Percentiles rank a stretch among this genome's conserved stretches.
These are phyloP conservation scores for Boletus edulis DNA, from an alignment of 768 basidiomycete genomes.

Conservation along the genomic window DNA sequence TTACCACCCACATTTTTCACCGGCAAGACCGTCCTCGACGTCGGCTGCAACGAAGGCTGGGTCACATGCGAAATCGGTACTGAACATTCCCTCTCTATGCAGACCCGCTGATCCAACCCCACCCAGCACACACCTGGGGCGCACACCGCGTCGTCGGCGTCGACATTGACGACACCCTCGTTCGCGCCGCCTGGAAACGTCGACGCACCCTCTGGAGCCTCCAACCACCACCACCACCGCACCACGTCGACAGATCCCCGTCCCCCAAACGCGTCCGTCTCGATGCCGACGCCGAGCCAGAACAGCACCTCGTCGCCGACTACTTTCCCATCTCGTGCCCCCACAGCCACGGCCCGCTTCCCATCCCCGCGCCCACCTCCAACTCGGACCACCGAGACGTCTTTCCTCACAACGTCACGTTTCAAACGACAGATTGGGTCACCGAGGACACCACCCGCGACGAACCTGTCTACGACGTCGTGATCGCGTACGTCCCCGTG, in stretches of 20 bases:
- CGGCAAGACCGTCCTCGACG: slow-evolving; percentile 65
- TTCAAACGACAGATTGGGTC: slow-evolving; percentile 77
- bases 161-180: slow-evolving; percentile 76
- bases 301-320: slow-evolving; percentile 21
- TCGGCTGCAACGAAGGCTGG: slow-evolving; percentile 87
- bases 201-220: slow-evolving; percentile 69
- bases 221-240: slow-evolving; percentile 33
- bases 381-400: slow-evolving; percentile 24
- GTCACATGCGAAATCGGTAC: slow-evolving; percentile 82
- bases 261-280: slow-evolving; percentile 12
- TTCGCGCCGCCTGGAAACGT: slow-evolving; percentile 75
- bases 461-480: slow-evolving; percentile 64
- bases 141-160: slow-evolving; percentile 75
- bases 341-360: slow-evolving; percentile 72
- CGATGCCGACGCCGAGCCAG: not conserved
- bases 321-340: slow-evolving; percentile 81
- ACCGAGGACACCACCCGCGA: slow-evolving; percentile 53
- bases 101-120: not conserved
- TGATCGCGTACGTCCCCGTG: slow-evolving; percentile 57
- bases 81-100: not conserved
- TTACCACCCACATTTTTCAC: slow-evolving; percentile 54
- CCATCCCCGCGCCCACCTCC: slow-evolving; percentile 44
- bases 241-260: not conserved
- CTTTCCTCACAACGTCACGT: slow-evolving; percentile 81
- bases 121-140: slow-evolving; percentile 59